phyloP scores from a whole-genome alignment of 306 rosid genomes.

The Bauhinia variegata region DNA sequence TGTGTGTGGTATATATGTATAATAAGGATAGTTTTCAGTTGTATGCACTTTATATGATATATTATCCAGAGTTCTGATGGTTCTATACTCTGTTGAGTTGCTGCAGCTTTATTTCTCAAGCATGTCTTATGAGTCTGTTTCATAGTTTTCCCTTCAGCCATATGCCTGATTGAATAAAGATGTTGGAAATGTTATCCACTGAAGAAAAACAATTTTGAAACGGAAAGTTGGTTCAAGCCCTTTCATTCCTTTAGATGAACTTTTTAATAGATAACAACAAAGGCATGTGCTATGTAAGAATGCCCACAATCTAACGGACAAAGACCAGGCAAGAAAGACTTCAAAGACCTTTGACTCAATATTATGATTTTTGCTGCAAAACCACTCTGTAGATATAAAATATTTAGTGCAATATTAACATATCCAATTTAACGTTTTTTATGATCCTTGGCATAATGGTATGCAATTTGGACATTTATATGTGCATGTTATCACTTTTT shows the following conservation, averaged over 20 bases:
- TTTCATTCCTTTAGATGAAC: neutral
- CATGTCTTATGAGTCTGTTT: neutral
- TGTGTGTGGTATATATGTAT: conserved; percentile 17
- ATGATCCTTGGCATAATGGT: too few species aligned
- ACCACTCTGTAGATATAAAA: neutral
- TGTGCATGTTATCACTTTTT: neutral
- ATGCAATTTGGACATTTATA: neutral
- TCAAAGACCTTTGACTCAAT: too few species aligned
- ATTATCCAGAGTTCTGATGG: neutral
- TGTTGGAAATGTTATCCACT: neutral
- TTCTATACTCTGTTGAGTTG: neutral
- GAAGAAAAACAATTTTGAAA: neutral
- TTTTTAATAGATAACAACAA: neutral
- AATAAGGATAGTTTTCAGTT: neutral
- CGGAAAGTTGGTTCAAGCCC: neutral
- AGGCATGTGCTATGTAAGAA: neutral
- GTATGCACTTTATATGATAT: conserved; percentile 2
- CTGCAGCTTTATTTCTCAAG: neutral
- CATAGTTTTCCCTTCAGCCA: neutral
- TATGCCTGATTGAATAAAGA: conserved; percentile 9
- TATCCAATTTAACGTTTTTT: too few species aligned
- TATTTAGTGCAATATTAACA: neutral
- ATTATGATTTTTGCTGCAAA: neutral
- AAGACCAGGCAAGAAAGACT: neutral
- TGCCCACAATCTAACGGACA: neutral